phyloP scores from a whole-genome alignment of 192 early-diverging fungal genomes.

The Funneliformis mosseae region DNA sequence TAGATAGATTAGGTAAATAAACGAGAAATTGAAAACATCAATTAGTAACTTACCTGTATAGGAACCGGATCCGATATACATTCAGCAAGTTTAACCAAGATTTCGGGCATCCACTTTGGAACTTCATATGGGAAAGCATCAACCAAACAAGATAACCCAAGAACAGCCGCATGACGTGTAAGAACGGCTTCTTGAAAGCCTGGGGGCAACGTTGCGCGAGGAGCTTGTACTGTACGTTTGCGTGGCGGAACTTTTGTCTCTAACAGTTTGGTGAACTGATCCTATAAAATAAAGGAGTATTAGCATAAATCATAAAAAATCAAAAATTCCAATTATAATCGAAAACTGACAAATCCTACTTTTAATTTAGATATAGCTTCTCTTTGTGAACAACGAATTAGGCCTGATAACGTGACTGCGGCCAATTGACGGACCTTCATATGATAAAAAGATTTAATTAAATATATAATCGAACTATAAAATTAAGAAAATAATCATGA shows the following conservation, averaged over 20 bases:
- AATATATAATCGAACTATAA: slow-evolving; percentile 45
- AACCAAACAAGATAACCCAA: slow-evolving; percentile 86
- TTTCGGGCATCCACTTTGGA: slow-evolving; percentile 87
- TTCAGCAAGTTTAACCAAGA: slow-evolving; percentile 73
- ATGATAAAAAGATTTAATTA: neutral
- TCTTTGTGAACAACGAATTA: slow-evolving; percentile 76
- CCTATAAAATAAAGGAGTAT: neutral
- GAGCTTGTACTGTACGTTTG: slow-evolving; percentile 39
- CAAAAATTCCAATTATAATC: neutral
- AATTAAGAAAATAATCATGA: slow-evolving; percentile 37
- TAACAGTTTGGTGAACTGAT: slow-evolving; percentile 45
- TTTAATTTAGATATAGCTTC: slow-evolving; percentile 62
- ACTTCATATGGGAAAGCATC: slow-evolving; percentile 94
- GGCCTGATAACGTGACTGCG: slow-evolving; percentile 71
- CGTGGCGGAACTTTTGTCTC: slow-evolving; percentile 50
- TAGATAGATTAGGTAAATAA: slow-evolving; percentile 18
- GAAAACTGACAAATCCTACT: slow-evolving; percentile 37
- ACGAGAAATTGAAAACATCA: neutral
- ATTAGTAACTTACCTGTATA: slow-evolving; percentile 57
- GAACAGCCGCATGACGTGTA: slow-evolving; percentile 83
- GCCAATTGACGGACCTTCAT: slow-evolving; percentile 72
- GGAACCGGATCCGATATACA: slow-evolving; percentile 86
- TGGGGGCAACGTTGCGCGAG: slow-evolving; percentile 38
- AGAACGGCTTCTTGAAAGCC: slow-evolving; percentile 62
- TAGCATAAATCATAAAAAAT: neutral